A percentile compares a stretch with the other conserved stretches of the same genome.
phyloP scores from a whole-genome alignment of 225 moss, liverwort and hornwort species.

The Polytrichum commune region DNA sequence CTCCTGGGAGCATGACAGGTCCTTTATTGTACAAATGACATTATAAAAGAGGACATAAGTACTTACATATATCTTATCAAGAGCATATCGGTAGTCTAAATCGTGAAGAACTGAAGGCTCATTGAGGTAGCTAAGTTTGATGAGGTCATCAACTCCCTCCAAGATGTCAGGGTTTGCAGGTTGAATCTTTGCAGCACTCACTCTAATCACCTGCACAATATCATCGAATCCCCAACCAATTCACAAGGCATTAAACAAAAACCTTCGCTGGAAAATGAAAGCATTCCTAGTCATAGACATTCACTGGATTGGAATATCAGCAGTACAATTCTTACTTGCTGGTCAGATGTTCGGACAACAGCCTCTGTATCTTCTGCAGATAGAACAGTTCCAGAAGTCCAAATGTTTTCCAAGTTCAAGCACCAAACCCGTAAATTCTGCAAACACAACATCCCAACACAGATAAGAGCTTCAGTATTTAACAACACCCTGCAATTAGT shows the following conservation, averaged over 20 bases:
- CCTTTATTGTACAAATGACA: too few relatives aligned
- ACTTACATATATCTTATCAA: slow-evolving; percentile 83
- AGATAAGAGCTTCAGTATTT: too few relatives aligned
- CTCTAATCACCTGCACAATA: slow-evolving; percentile 57
- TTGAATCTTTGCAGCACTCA: slow-evolving; percentile 50
- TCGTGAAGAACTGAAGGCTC: slow-evolving; percentile 86
- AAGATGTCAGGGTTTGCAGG: slow-evolving; percentile 88
- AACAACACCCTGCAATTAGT: too few relatives aligned
- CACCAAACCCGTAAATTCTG: slow-evolving; percentile 73
- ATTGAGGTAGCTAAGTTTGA: slow-evolving; percentile 79
- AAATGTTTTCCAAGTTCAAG: slow-evolving; percentile 57
- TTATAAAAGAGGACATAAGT: too few relatives aligned
- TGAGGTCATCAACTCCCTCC: slow-evolving; percentile 77
- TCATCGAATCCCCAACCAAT: neutral
- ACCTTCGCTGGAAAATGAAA: too few relatives aligned
- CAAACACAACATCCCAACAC: slow-evolving; percentile 12
- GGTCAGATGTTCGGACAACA: slow-evolving; percentile 48
- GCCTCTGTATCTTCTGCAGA: slow-evolving; percentile 65
- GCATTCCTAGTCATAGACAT: too few relatives aligned
- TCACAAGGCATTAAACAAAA: too few relatives aligned
- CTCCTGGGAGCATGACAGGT: too few relatives aligned
- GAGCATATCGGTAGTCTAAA: slow-evolving; percentile 62
- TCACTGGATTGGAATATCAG: neutral
- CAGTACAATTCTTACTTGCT: slow-evolving; percentile 34
- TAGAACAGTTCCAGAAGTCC: slow-evolving; percentile 62